A percentile compares a stretch with the other conserved stretches of the same genome.
These are phyloP conservation scores for Metschnikowia santaceciliae DNA, from an alignment of 805 yeast genomes.

Conservation along the genomic window DNA sequence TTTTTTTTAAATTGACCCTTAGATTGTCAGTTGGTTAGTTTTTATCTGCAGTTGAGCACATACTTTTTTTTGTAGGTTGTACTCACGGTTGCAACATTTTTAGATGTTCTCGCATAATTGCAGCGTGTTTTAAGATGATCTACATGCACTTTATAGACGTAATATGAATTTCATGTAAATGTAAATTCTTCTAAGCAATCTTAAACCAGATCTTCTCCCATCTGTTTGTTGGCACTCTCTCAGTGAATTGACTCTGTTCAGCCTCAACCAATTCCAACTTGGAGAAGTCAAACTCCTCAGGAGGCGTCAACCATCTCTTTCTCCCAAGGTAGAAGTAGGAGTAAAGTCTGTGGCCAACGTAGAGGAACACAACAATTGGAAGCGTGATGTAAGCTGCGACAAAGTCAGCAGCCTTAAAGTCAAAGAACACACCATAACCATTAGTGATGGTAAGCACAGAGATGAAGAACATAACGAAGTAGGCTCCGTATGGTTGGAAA, in stretches of 20 bases:
- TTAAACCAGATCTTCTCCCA: conserved; percentile 47
- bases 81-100: too few relatives aligned
- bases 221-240: conserved; percentile 37
- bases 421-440: conserved; percentile 66
- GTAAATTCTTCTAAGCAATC: conserved; percentile 21
- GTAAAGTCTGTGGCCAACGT: conserved; percentile 55
- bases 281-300: conserved; percentile 55
- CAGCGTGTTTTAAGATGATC: too few relatives aligned
- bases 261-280: conserved; percentile 61
- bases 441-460: conserved; percentile 60
- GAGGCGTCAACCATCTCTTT: conserved; percentile 42
- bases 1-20: too few relatives aligned
- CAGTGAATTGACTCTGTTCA: conserved; percentile 39
- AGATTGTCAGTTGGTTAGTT: too few relatives aligned
- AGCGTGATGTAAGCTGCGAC: conserved; percentile 70
- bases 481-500: conserved; percentile 57
- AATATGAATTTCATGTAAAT: background rate
- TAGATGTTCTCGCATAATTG: too few relatives aligned
- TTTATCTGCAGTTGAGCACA: too few relatives aligned
- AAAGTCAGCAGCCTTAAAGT: conserved; percentile 64
- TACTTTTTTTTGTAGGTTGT: too few relatives aligned
- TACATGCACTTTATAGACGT: too few relatives aligned
- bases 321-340: conserved; percentile 25
- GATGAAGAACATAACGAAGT: conserved; percentile 48
- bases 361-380: conserved; percentile 51